phyloP scores from a whole-genome alignment of 495 filamentous ascomycete species.

The Pseudoneurospora amorphoporcata region DNA sequence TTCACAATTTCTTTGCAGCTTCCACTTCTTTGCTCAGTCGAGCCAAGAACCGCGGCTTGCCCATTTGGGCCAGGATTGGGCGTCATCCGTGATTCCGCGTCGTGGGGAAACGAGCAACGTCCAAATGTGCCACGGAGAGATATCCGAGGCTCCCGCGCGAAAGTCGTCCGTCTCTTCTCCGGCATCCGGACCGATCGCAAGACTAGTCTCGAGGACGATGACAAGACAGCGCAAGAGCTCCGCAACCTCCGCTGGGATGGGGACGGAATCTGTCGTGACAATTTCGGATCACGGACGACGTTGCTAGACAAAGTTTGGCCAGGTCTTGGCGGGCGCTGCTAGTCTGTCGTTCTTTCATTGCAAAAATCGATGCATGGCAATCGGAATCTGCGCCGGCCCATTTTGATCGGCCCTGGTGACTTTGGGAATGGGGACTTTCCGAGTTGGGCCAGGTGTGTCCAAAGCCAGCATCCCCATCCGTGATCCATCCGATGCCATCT shows the following conservation, averaged over 20 bases:
- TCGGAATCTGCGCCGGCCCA: background rate
- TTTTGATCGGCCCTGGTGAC: background rate
- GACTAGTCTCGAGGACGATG: background rate
- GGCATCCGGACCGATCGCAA: background rate
- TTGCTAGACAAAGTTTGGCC: background rate
- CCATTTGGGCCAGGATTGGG: background rate
- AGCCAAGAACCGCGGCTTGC: background rate
- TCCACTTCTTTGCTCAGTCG: background rate
- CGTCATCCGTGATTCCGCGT: background rate
- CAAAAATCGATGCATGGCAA: background rate
- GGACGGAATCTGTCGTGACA: background rate
- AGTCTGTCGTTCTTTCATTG: background rate
- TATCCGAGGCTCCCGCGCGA: background rate
- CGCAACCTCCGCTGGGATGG: background rate
- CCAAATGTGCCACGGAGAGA: background rate
- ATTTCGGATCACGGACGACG: background rate
- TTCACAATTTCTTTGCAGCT: background rate
- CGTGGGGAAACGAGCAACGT: background rate
- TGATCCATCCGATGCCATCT: background rate
- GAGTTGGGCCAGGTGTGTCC: background rate
- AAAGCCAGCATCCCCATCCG: background rate
- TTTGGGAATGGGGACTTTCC: background rate
- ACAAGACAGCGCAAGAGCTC: background rate
- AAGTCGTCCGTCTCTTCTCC: background rate
- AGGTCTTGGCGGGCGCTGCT: background rate